Evolutionary conservation across 2,329 filamentous ascomycete species (phyloP), one percentile per base, ranked within the genome.

Genomic region (Lecanicillium sp.): DNA sequence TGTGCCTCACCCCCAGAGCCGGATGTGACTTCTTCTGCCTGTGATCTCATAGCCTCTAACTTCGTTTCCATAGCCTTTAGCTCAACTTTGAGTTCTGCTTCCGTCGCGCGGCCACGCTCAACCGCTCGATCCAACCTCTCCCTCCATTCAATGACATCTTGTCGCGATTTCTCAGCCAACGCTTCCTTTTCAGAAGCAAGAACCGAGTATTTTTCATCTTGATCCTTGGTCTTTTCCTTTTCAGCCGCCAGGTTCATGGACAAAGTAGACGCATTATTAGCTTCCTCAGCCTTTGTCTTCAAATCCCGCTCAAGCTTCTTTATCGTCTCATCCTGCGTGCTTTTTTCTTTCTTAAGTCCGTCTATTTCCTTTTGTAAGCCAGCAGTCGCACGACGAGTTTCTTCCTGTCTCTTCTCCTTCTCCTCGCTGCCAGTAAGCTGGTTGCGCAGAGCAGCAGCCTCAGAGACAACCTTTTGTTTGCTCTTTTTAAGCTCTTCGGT

Each of bases 1-100:
- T 94, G 88, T 1, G 84, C 78, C 54, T 95, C 86, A 12, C 88
- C 85, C 5, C 80, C 79, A 12, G 78, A 78, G 13, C 85, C 84
- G 3, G 88, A 90, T 2, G 88, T 88, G 1, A 80, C 86, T 59
- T 98, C 92, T 62, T 98, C 92, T 2, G 86, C 87, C 22, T 84
- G 77, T 14, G 80, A 76, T 40, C 92, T 82, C 63, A 95, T 80
- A 8, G 84, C 78, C 61, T 98, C 92, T 40, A 98, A 71, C 58
- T 94, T 94, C 50, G 84, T 82, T 63, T 98, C 94, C 46, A 95
- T 71, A 13, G 81, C 74, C 58, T 83, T 67, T 8, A 77, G 59
- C 60, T 96, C 90, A n/a, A 74, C 73, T 51, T 85, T 84, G 51
- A 94, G 68, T 54, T 95, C 90, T 5, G 82, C 62, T 57, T 95